These are phyloP conservation scores for Telopea speciosissima DNA, from an alignment of 177 flowering plant species.

Conservation along the genomic window DNA sequence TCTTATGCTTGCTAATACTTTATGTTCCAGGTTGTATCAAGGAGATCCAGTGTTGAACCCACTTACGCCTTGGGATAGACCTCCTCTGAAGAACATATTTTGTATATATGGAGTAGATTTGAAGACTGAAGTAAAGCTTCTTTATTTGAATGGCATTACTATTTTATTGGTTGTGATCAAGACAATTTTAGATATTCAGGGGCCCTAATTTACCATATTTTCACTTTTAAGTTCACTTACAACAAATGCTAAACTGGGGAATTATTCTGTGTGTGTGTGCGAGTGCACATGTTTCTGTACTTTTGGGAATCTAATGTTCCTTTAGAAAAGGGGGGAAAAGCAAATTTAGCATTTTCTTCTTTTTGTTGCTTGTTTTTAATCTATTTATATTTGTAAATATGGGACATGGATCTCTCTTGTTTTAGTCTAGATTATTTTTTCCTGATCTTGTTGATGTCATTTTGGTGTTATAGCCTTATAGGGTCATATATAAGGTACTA, in stretches of 20 bases:
- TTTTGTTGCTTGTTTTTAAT: too few species aligned
- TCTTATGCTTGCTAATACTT: conserved; percentile 12
- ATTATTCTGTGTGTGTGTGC: neutral
- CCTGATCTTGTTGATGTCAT: neutral
- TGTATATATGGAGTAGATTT: conserved; percentile 87
- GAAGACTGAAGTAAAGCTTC: conserved; percentile 73
- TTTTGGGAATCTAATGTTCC: too few species aligned
- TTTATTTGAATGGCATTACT: neutral
- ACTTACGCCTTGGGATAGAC: conserved; percentile 98
- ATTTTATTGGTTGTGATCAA: neutral
- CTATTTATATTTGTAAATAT: too few species aligned
- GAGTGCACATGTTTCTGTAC: too few species aligned
- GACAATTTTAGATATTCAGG: neutral
- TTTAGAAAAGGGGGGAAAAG: too few species aligned
- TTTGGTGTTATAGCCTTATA: neutral
- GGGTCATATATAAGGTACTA: too few species aligned
- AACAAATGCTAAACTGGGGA: neutral
- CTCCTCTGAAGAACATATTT: conserved; percentile 88
- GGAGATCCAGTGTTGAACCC: conserved; percentile 93
- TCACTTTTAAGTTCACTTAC: neutral
- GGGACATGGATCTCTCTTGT: neutral
- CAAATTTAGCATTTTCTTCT: neutral
- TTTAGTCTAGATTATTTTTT: too few species aligned
- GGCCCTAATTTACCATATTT: neutral
- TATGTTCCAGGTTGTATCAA: conserved; percentile 73